Evolutionary conservation across 768 basidiomycete genomes (phyloP), one percentile per base, ranked within the genome.

Genomic region (Termitomyces sp.): DNA sequence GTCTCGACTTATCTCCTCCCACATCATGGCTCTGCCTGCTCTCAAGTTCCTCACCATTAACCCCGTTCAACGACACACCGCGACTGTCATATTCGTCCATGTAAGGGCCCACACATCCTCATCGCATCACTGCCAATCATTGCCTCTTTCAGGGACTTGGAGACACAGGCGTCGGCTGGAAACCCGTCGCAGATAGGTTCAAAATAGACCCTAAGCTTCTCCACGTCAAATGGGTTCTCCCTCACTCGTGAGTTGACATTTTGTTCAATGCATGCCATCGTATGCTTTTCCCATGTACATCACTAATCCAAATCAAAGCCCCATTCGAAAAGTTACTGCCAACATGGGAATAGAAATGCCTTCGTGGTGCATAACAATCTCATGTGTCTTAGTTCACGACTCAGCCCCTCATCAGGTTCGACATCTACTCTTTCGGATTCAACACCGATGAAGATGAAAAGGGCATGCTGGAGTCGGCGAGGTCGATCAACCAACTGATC

Each of bases 141-240:
- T 15, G 7, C 58, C 60, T 47, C 20, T 47, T 62, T 43, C 68
- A 92, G 89, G 90, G 92, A 34, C 77, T 93, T 46, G 91, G 92
- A 25, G 88, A 91, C 67, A 80, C 83, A 56, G 91, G 89, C 3
- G 68, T 80, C 65, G 92, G 93, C 36, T 92, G 89, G 91, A 75
- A 85, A 64, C 87, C 88, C 11, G 85, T 94, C 40, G 89, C 89
- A 29, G 81, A 86, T 60, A 83, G 84, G 80, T 81, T 95, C 67
- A 78, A 80, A 64, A 55, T 56, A 1, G 81, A 86, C 63, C 70
- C 80, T 40, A 78, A 71, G 10, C 76, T 94, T 37, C 77, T 81
- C 12, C 89, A 95, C 69, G 78, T 96, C 62, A 95, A 96, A 79
- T 98, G 93, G 92, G 76, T 97, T 49, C 78, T 97, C 31, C 94